Percentiles rank a stretch among this genome's conserved stretches.
phyloP scores from a whole-genome alignment of 306 rosid species.

The Cucumis cinereus region DNA sequence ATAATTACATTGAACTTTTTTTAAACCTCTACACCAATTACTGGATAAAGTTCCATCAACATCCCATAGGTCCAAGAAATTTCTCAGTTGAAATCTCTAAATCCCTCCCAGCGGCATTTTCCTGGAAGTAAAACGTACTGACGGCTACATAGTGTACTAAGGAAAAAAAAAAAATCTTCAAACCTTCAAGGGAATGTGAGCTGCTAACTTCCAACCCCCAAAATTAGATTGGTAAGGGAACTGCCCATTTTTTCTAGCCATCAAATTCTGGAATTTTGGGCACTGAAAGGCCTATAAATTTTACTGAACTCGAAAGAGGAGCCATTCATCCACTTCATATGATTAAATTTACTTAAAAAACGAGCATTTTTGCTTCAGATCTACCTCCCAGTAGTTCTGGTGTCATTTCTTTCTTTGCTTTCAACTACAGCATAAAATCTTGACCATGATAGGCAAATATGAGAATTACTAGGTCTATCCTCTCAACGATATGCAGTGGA shows the following conservation, averaged over 20 bases:
- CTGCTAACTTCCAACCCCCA: background rate
- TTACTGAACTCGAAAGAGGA: background rate
- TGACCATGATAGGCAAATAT: background rate
- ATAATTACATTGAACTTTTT: background rate
- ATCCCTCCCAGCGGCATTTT: background rate
- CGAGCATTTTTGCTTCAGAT: background rate
- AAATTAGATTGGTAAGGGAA: background rate
- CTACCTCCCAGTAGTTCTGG: background rate
- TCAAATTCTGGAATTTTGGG: background rate
- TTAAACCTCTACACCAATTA: background rate
- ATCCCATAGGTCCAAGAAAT: background rate
- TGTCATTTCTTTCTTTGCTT: background rate
- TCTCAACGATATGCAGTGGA: background rate
- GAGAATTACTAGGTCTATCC: background rate
- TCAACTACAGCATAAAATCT: background rate
- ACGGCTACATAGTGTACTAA: background rate
- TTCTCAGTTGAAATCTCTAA: background rate
- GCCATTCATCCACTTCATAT: background rate
- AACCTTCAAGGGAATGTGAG: background rate
- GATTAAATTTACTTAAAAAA: background rate
- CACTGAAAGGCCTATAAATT: background rate
- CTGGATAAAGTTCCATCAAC: background rate
- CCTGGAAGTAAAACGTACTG: background rate
- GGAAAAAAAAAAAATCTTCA: background rate
- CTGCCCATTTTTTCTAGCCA: background rate